A percentile compares a stretch with the other conserved stretches of the same genome.
Evolutionary conservation across 805 yeast species (phyloP).

Genomic region (Suhomyces vadensis): DNA sequence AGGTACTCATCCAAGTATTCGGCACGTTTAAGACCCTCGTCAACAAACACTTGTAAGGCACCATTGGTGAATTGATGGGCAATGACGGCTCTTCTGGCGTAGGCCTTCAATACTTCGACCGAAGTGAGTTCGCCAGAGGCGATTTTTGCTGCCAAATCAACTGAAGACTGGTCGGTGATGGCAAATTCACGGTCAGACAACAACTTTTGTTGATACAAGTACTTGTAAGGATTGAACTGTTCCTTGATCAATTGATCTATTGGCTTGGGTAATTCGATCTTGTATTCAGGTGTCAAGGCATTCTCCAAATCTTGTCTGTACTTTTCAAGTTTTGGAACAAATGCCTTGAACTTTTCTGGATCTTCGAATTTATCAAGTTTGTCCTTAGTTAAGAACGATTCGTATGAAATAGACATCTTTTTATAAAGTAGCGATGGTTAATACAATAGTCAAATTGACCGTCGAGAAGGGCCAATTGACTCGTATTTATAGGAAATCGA

Average conservation of each 20-base stretch:
- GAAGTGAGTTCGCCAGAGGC: slow-evolving; percentile 50
- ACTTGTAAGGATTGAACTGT: slow-evolving; percentile 40
- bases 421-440: neutral
- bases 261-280: slow-evolving; percentile 33
- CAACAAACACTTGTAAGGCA: slow-evolving; percentile 60
- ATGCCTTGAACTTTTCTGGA: slow-evolving; percentile 40
- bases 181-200: slow-evolving; percentile 39
- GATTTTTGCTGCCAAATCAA: slow-evolving; percentile 43
- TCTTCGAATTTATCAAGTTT: slow-evolving; percentile 38
- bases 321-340: slow-evolving; percentile 48
- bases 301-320: slow-evolving; percentile 37
- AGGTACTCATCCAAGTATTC: slow-evolving; percentile 53
- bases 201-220: slow-evolving; percentile 34
- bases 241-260: slow-evolving; percentile 33
- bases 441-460: too few species aligned
- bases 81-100: slow-evolving; percentile 62
- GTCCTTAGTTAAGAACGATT: slow-evolving; percentile 32
- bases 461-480: too few species aligned
- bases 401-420: slow-evolving; percentile 16
- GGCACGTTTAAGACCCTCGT: slow-evolving; percentile 60
- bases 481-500: too few species aligned
- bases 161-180: slow-evolving; percentile 47
- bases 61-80: slow-evolving; percentile 65
- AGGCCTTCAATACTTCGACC: slow-evolving; percentile 57
- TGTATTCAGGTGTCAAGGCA: slow-evolving; percentile 33